phyloP scores from a whole-genome alignment of 1,284 basidiomycete species.

The Spongispora temasekensis region DNA sequence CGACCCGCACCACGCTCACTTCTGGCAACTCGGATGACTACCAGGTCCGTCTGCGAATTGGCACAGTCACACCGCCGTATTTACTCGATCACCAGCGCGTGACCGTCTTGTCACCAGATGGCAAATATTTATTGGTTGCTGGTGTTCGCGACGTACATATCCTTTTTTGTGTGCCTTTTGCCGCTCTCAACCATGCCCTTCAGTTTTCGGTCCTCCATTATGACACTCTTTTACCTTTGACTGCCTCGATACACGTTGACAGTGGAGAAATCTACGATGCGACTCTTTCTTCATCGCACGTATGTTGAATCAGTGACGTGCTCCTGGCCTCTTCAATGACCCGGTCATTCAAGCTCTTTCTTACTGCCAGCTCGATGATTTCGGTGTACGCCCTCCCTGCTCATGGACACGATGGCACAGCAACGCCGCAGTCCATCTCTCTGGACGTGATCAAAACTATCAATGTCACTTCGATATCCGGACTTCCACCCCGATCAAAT shows the following conservation, averaged over 20 bases:
- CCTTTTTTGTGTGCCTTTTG: not conserved
- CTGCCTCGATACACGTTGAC: constrained; percentile 47
- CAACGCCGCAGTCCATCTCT: constrained; percentile 24
- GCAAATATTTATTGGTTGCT: constrained; percentile 59
- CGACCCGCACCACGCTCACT: constrained; percentile 62
- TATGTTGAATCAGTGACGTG: constrained; percentile 39
- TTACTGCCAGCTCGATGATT: constrained; percentile 64
- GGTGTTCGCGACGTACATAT: constrained; percentile 59
- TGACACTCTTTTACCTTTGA: constrained; percentile 58
- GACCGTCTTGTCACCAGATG: constrained; percentile 69
- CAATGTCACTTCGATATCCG: constrained; percentile 53
- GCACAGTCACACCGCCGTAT: not conserved
- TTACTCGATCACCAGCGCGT: constrained; percentile 62
- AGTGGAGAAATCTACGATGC: constrained; percentile 78
- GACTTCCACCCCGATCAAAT: constrained; percentile 48
- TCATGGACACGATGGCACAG: constrained; percentile 16
- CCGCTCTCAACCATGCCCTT: constrained; percentile 18
- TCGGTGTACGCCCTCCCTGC: constrained; percentile 56
- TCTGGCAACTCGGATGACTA: constrained; percentile 71
- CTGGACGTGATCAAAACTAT: constrained; percentile 48
- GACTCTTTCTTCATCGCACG: constrained; percentile 55
- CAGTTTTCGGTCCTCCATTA: constrained; percentile 72
- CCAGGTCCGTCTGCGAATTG: constrained; percentile 55
- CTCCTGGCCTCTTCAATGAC: constrained; percentile 6
- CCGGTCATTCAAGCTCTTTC: constrained; percentile 49